A percentile compares a stretch with the other conserved stretches of the same genome.
Evolutionary conservation across 2,329 filamentous ascomycete species (phyloP).

Genomic region (Triangularia setosa): DNA sequence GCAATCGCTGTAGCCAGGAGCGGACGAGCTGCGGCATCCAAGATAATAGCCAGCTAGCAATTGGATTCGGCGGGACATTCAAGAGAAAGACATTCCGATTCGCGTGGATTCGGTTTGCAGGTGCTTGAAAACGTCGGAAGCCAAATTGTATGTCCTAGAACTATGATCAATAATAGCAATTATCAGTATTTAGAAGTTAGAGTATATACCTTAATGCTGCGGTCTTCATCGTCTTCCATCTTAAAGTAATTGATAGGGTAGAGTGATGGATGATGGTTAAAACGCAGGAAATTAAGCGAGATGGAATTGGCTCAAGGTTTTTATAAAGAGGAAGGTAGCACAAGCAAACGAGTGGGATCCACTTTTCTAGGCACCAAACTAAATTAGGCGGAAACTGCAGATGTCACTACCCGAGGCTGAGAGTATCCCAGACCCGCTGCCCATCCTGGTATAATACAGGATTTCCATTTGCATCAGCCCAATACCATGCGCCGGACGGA

Average conservation of each 20-base stretch:
- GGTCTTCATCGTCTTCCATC: slow-evolving; percentile 8
- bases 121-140: slow-evolving; percentile 9
- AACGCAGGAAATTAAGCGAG: slow-evolving; percentile 5
- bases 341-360: slow-evolving; percentile 9
- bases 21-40: slow-evolving; percentile 10
- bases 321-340: slow-evolving; percentile 7
- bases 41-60: slow-evolving; percentile 2
- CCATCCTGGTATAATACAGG: not conserved
- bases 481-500: slow-evolving; percentile 4
- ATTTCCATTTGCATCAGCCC: not conserved
- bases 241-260: slow-evolving; percentile 7
- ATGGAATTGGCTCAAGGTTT: slow-evolving; percentile 5
- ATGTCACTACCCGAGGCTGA: not conserved
- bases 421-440: not conserved
- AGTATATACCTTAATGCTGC: slow-evolving; percentile 8
- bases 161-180: slow-evolving; percentile 4
- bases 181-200: slow-evolving; percentile 1
- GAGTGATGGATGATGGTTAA: not conserved
- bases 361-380: slow-evolving; percentile 1
- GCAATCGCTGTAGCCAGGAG: slow-evolving; percentile 13
- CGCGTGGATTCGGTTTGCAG: slow-evolving; percentile 8
- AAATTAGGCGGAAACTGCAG: slow-evolving; percentile 1
- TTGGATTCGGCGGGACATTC: slow-evolving; percentile 8
- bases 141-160: slow-evolving; percentile 11
- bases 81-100: slow-evolving; percentile 12